A percentile compares a stretch with the other conserved stretches of the same genome.
Evolutionary conservation across 2,329 filamentous ascomycete species (phyloP).

Genomic region (Shiraia sp.): DNA sequence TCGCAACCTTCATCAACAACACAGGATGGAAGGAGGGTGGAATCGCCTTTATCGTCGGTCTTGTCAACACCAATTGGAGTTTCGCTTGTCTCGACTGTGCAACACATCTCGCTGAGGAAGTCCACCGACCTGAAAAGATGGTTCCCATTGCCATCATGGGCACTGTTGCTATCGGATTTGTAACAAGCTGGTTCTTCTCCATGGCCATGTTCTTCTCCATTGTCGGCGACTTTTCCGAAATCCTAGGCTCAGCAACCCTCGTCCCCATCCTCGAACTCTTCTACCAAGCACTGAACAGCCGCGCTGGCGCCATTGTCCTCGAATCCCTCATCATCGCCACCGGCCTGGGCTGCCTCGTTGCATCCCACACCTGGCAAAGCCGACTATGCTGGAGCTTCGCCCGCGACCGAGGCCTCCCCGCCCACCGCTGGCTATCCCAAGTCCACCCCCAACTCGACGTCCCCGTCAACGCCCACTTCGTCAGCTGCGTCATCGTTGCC

Average conservation of each 20-base stretch:
- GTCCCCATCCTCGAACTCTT: conserved; percentile 56
- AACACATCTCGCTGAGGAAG: conserved; percentile 57
- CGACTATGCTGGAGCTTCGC: conserved; percentile 59
- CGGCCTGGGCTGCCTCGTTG: conserved; percentile 52
- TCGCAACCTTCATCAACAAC: conserved; percentile 57
- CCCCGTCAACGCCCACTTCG: conserved; percentile 50
- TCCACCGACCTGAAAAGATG: conserved; percentile 51
- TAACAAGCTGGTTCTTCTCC: conserved; percentile 54
- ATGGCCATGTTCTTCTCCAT: conserved; percentile 57
- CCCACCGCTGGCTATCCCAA: conserved; percentile 45
- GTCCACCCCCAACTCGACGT: conserved; percentile 50
- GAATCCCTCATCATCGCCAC: conserved; percentile 53
- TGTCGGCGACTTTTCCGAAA: conserved; percentile 48
- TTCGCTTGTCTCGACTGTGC: conserved; percentile 57
- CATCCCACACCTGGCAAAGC: conserved; percentile 56
- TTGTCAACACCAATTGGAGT: conserved; percentile 56
- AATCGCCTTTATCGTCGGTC: conserved; percentile 57
- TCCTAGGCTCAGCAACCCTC: conserved; percentile 47
- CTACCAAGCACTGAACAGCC: conserved; percentile 48
- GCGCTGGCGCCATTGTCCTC: conserved; percentile 52
- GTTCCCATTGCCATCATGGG: conserved; percentile 57
- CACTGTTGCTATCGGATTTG: conserved; percentile 54
- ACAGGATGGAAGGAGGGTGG: conserved; percentile 53
- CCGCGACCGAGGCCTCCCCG: conserved; percentile 54
- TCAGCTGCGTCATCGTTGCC: conserved; percentile 51